Conservation (phyloP, 257 asterid species). For the Fraxinus quadrangulata region DNA sequence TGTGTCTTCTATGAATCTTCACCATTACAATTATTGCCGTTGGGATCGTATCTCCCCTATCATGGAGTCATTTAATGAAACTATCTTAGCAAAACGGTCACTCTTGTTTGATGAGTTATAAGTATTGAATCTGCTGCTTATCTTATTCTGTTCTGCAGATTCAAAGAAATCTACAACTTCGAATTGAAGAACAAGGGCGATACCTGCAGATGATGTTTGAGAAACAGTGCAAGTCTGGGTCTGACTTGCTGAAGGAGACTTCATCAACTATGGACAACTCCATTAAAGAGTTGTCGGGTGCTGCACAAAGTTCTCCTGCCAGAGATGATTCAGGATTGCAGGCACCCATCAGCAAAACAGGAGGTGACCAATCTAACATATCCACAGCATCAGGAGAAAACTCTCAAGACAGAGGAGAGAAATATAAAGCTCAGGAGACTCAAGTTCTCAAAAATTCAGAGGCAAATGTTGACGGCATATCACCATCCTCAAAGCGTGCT, state of each 20-base stretch:
- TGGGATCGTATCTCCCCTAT: neutral
- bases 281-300: conserved; percentile 32
- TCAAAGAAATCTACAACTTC: conserved; percentile 88
- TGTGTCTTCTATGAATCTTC: neutral
- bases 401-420: conserved; percentile 30
- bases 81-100: neutral
- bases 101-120: conserved; percentile 10
- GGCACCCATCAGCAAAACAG: conserved; percentile 30
- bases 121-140: neutral
- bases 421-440: conserved; percentile 27
- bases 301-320: conserved; percentile 37
- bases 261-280: conserved; percentile 51
- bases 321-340: conserved; percentile 31
- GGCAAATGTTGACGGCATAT: conserved; percentile 26
- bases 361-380: conserved; percentile 14
- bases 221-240: conserved; percentile 74
- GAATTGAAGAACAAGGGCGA: conserved; percentile 91
- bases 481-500: conserved; percentile 58
- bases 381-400: conserved; percentile 27
- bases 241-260: conserved; percentile 48
- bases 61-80: neutral
- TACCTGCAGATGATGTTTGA: conserved; percentile 88
- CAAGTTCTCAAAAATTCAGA: conserved; percentile 33
- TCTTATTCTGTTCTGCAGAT: conserved; percentile 51
- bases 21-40: neutral